These are phyloP conservation scores for Musa balbisiana DNA, from an alignment of 202 grass and related monocot species.

Conservation along the genomic window DNA sequence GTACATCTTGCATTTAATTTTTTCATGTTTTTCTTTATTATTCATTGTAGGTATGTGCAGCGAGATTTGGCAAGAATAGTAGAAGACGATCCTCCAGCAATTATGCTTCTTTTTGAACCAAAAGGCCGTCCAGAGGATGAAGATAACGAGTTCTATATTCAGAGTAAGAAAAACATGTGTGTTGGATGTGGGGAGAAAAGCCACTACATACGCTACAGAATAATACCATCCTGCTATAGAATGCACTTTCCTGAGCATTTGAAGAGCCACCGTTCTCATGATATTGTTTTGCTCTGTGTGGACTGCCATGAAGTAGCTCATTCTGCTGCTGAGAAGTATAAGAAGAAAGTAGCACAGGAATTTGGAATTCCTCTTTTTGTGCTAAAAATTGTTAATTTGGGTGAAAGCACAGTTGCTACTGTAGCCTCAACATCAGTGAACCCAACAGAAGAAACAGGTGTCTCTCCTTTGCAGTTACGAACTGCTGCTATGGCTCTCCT, in stretches of 20 bases:
- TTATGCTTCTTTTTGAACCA: slow-evolving; percentile 95
- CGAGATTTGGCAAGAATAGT: slow-evolving; percentile 73
- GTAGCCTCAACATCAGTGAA: slow-evolving; percentile 28
- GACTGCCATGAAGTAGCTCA: slow-evolving; percentile 92
- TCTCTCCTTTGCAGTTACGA: slow-evolving; percentile 78
- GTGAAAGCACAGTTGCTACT: slow-evolving; percentile 44
- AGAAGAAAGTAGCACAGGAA: slow-evolving; percentile 69
- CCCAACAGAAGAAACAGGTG: slow-evolving; percentile 42
- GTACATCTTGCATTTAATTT: slow-evolving; percentile 20
- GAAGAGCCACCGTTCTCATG: slow-evolving; percentile 92
- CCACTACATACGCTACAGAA: slow-evolving; percentile 93
- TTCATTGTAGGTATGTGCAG: slow-evolving; percentile 57
- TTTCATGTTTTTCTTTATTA: slow-evolving; percentile 5
- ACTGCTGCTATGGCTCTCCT: slow-evolving; percentile 98
- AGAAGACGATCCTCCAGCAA: slow-evolving; percentile 84
- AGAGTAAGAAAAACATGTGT: slow-evolving; percentile 97
- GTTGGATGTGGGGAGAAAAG: slow-evolving; percentile 90
- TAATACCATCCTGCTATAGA: slow-evolving; percentile 97
- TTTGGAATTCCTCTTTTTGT: slow-evolving; percentile 85
- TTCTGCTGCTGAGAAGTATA: slow-evolving; percentile 79
- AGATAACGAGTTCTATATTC: slow-evolving; percentile 92
- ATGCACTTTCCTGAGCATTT: slow-evolving; percentile 97
- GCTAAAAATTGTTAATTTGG: slow-evolving; percentile 80
- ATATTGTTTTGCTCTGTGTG: slow-evolving; percentile 94
- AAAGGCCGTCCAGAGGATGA: slow-evolving; percentile 96